Evolutionary conservation across 2,329 filamentous ascomycete genomes (phyloP).

Genomic region (Nemania sp.): DNA sequence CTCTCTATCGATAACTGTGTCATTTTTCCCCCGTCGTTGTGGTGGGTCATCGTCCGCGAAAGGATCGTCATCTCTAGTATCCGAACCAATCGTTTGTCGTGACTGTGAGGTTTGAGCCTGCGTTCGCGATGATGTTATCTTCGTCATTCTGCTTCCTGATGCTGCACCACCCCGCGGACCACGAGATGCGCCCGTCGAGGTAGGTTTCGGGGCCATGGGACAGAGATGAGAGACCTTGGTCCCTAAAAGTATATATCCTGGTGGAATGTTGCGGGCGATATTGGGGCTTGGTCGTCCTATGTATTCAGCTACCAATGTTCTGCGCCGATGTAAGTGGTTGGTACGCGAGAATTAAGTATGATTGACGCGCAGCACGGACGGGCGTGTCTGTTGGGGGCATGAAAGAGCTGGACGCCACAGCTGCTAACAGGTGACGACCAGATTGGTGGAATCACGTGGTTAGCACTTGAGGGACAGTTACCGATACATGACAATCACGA

Average conservation of each 20-base stretch:
- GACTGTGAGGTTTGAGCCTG: conserved; percentile 17
- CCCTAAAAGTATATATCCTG: neutral
- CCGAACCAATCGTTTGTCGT: conserved; percentile 20
- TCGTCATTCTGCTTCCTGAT: conserved; percentile 20
- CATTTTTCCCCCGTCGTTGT: conserved; percentile 14
- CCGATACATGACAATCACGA: neutral
- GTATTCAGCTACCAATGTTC: neutral
- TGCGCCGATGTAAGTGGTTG: no score
- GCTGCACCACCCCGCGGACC: conserved; percentile 36
- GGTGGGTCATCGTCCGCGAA: conserved; percentile 34
- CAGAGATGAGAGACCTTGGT: neutral
- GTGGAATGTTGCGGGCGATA: neutral
- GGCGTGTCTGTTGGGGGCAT: no score
- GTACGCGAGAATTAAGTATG: no score
- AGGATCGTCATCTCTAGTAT: conserved; percentile 34
- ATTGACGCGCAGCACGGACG: no score
- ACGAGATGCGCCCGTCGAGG: conserved; percentile 42
- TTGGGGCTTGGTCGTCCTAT: neutral
- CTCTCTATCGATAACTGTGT: conserved; percentile 33
- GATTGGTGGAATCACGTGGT: no score
- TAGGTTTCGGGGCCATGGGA: conserved; percentile 50
- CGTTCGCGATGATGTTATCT: conserved; percentile 26
- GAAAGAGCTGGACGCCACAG: no score
- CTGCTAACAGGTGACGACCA: no score
- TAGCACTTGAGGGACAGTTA: neutral